Evolutionary conservation across 1,139 yeast genomes (phyloP), one percentile per base, ranked within the genome.

Genomic region (Geotrichum australiense): DNA sequence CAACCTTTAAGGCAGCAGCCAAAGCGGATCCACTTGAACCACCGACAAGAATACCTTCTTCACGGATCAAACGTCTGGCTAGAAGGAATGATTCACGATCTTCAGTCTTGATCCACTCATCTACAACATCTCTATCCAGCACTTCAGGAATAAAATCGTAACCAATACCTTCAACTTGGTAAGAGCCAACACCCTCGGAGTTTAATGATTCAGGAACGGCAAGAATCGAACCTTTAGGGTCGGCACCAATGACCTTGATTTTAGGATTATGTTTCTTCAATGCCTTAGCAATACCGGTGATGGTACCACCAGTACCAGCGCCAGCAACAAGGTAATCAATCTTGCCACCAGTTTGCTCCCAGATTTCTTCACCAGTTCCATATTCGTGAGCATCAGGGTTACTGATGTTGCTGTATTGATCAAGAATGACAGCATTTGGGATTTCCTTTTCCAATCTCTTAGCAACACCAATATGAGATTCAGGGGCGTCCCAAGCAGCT

Each of bases 401-500:
- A 61, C 81, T 81, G 51, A 67, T 71, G 63, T 85, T 85, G 43
- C 77, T 73, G 64, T 85, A 85, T 64, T 85, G 95, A 60, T 85
- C 94, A 56, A 85, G 73, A 52, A 85, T 84, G 41, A 84, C 83
- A 15, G 94, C 82, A 58, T 84, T 82, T 46, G 93, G 91, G 53
- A 85, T 83, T 62, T 85, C 94, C 63, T 77, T 77, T 61, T 84
- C 87, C 57, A 85, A 70, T 53, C 79, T 79, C 59, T 70, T 76
- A 43, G 94, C 95, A 34, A 85, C 94, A 51, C 94, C 94, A 61
- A 85, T 84, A 58, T 85, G 94, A 29, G 91, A 80, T 64, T 85
- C 94, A 37, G 94, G 94, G 38, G 94, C 75, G 58, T 85, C 94
- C 86, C 89, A 85, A 1, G 94, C 94, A 33, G 94, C 95, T 57